Evolutionary conservation across 2,329 filamentous ascomycete species (phyloP).

Genomic region (Xylariomycetidae sp.): DNA sequence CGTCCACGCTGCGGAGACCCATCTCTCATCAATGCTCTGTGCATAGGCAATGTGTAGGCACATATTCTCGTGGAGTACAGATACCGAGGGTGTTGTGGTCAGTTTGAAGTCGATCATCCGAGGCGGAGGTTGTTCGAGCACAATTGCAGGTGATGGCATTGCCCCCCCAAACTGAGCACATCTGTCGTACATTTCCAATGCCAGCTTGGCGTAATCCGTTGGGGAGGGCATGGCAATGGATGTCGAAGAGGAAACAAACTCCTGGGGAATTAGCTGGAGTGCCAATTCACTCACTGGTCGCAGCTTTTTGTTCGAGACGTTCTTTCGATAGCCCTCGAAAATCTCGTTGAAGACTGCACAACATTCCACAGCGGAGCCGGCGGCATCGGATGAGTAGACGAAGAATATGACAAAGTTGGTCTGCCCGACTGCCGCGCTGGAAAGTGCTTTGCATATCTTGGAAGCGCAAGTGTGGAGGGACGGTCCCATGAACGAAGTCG

Average conservation of each 20-base stretch:
- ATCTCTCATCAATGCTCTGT: constrained; percentile 66
- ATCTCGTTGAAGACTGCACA: constrained; percentile 70
- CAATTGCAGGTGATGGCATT: constrained; percentile 62
- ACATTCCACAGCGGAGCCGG: constrained; percentile 59
- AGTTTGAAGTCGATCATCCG: constrained; percentile 72
- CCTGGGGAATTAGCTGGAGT: constrained; percentile 67
- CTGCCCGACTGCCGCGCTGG: constrained; percentile 34
- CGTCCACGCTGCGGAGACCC: constrained; percentile 77
- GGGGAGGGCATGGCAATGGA: constrained; percentile 58
- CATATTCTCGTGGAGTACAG: constrained; percentile 70
- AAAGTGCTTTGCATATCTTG: constrained; percentile 40
- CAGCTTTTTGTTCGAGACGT: constrained; percentile 42
- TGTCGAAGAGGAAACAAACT: constrained; percentile 58
- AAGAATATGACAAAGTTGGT: constrained; percentile 72
- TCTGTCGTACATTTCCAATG: constrained; percentile 72
- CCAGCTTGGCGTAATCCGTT: constrained; percentile 54
- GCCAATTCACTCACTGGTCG: constrained; percentile 58
- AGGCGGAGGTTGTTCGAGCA: constrained; percentile 64
- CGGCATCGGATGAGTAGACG: constrained; percentile 60
- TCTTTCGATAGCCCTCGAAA: constrained; percentile 55
- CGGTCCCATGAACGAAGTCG: constrained; percentile 37
- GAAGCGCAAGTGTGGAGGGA: constrained; percentile 43
- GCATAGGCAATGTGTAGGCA: constrained; percentile 78
- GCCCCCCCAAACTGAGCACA: constrained; percentile 54
- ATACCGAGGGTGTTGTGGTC: constrained; percentile 59